Percentiles rank a stretch among this genome's conserved stretches.
phyloP scores from a whole-genome alignment of 805 yeast genomes.

The Wickerhamomyces queroliae region DNA sequence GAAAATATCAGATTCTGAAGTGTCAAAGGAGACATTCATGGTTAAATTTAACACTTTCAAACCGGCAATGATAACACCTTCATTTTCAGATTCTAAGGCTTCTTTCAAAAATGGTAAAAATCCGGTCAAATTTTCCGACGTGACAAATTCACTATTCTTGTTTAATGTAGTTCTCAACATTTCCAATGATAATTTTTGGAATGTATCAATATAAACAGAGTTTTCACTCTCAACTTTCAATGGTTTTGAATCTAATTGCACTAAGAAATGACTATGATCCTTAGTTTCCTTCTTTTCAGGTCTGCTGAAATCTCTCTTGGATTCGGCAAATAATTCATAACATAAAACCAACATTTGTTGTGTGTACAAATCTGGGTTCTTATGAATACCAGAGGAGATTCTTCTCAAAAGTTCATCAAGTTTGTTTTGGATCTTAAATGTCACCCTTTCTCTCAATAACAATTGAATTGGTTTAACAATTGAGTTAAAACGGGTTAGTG shows the following conservation, averaged over 20 bases:
- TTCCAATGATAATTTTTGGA: conserved; percentile 76
- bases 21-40: neutral
- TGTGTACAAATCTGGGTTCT: conserved; percentile 54
- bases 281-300: conserved; percentile 26
- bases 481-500: conserved; percentile 47
- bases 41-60: conserved; percentile 58
- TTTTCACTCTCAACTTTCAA: conserved; percentile 48
- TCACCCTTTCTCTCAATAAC: conserved; percentile 56
- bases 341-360: conserved; percentile 63
- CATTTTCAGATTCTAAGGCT: conserved; percentile 61
- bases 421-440: conserved; percentile 63
- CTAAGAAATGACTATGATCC: conserved; percentile 62
- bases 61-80: conserved; percentile 66
- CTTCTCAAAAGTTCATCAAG: conserved; percentile 75
- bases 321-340: conserved; percentile 61
- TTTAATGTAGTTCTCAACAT: conserved; percentile 65
- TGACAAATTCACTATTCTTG: conserved; percentile 53
- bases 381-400: conserved; percentile 71
- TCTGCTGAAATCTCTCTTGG: conserved; percentile 27
- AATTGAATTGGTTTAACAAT: conserved; percentile 66
- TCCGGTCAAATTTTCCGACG: conserved; percentile 55
- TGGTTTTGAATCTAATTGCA: conserved; percentile 61
- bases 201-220: conserved; percentile 48
- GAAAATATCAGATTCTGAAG: conserved; percentile 40
- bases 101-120: conserved; percentile 69